A percentile compares a stretch with the other conserved stretches of the same genome.
phyloP scores from a whole-genome alignment of 2,329 filamentous ascomycete species.

The Escovopsis weberi region DNA sequence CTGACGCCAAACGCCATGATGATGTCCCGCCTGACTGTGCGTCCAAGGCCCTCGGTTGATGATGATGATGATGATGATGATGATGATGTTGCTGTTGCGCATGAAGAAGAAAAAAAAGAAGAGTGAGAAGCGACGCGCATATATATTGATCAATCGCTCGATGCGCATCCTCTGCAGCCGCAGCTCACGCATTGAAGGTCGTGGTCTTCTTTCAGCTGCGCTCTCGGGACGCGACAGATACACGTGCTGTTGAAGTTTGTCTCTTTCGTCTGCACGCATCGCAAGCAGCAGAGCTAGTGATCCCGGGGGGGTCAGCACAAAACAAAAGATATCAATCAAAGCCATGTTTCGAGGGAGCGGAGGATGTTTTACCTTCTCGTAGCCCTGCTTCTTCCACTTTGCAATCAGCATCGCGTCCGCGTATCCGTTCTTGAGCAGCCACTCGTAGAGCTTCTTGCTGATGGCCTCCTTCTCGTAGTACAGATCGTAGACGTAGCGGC shows the following conservation, averaged over 20 bases:
- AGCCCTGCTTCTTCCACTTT: conserved; percentile 99
- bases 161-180: conserved; percentile 82
- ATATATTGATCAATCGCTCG: conserved; percentile 47
- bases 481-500: conserved; percentile 87
- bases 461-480: conserved; percentile 98
- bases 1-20: conserved; percentile 8
- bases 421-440: conserved; percentile 91
- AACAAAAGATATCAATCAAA: neutral
- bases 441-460: conserved; percentile 82
- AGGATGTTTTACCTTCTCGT: conserved; percentile 62
- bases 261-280: conserved; percentile 98
- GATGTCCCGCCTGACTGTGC: neutral
- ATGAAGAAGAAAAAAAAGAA: neutral
- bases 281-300: conserved; percentile 69
- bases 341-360: neutral
- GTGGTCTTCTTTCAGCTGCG: conserved; percentile 78
- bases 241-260: conserved; percentile 98
- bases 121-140: too few relatives aligned
- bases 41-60: too few relatives aligned
- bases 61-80: neutral
- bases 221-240: conserved; percentile 85
- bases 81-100: neutral
- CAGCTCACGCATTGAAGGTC: conserved; percentile 90
- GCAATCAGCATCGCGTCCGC: conserved; percentile 91
- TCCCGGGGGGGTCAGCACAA: conserved; percentile 11